Base-by-base conservation (phyloP, 345 rosid genomes). In the Syzygium grande region DNA sequence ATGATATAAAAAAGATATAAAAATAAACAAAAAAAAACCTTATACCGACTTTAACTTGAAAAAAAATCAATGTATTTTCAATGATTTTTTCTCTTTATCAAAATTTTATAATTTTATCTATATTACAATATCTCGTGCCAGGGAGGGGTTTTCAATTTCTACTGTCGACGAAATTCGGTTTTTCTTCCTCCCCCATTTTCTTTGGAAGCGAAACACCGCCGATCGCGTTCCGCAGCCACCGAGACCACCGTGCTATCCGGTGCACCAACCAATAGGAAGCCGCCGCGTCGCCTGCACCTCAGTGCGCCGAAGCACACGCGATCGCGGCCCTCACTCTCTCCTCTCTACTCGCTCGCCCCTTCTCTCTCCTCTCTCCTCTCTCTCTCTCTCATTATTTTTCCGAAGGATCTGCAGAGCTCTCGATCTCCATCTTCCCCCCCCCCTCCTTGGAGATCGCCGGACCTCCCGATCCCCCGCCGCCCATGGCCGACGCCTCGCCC, bases 401-500 rank as follows among this genome's bases (percentile, higher is more conserved):
- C 55, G 86, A 59, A 87, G 86, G 93, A 92, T 95, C 94, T 92
- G 91, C 89, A 87, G 54, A 89, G 43, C 84, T 85, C 88, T 19
- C 52, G 49, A 84, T 80, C 89, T 15, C 52, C 85, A 46, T 51
- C 51, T 86, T 78, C 34, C 85, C 52, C 84, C 34, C 85, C 52
- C 1, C 11, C 59, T 5, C 22, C 90, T 54, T 78, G 25, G 17
- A 85, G 59, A 53, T 83, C 61, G 83, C 85, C 27, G 58, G 22
- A 52, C 43, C 56, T 23, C 56, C 54, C 14, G 38, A n/a, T 34
- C 22, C 85, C 21, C 59, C 58, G 41, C 84, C 51, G 89, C 51
- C 51, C 91, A 94, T 95, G 98, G 89, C 91, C 51, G 96, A 94
- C 90, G 84, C n/a, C 49, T 22, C 49, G 27, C 83, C 92, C 89